phyloP scores from a whole-genome alignment of 1,284 basidiomycete species.

The Chalciporus piperatoides region DNA sequence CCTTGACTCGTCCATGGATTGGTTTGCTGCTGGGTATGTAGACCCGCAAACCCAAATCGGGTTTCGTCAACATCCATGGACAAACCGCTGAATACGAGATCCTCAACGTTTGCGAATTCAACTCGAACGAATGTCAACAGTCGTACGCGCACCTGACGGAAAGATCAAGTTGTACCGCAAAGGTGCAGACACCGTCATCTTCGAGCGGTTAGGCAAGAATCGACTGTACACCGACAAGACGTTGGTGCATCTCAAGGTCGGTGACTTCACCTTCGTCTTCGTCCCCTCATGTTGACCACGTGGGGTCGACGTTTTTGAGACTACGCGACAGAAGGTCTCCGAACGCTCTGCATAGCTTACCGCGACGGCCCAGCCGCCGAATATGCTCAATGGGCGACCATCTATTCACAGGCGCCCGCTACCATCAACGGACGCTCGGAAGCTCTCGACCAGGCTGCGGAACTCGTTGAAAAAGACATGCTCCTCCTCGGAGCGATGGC shows the following conservation, averaged over 20 bases:
- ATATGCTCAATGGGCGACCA: slow-evolving; percentile 83
- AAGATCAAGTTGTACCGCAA: slow-evolving; percentile 96
- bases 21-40: slow-evolving; percentile 32
- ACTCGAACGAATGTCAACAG: slow-evolving; percentile 97
- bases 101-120: slow-evolving; percentile 98
- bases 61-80: slow-evolving; percentile 83
- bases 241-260: slow-evolving; percentile 83
- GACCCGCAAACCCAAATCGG: slow-evolving; percentile 94
- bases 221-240: slow-evolving; percentile 89
- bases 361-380: slow-evolving; percentile 90
- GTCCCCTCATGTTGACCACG: neutral
- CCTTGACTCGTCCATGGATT: neutral
- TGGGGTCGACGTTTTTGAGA: slow-evolving; percentile 48
- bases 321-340: slow-evolving; percentile 94
- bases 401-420: slow-evolving; percentile 89
- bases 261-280: neutral
- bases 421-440: slow-evolving; percentile 93
- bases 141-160: slow-evolving; percentile 86
- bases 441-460: slow-evolving; percentile 91
- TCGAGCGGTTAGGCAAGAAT: slow-evolving; percentile 79
- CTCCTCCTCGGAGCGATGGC: slow-evolving; percentile 94
- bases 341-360: slow-evolving; percentile 95
- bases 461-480: slow-evolving; percentile 93
- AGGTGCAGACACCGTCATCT: slow-evolving; percentile 96
- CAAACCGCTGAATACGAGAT: slow-evolving; percentile 81